Base-by-base conservation (phyloP, 192 early-diverging fungal species). In the Neocallimastix lanati region DNA sequence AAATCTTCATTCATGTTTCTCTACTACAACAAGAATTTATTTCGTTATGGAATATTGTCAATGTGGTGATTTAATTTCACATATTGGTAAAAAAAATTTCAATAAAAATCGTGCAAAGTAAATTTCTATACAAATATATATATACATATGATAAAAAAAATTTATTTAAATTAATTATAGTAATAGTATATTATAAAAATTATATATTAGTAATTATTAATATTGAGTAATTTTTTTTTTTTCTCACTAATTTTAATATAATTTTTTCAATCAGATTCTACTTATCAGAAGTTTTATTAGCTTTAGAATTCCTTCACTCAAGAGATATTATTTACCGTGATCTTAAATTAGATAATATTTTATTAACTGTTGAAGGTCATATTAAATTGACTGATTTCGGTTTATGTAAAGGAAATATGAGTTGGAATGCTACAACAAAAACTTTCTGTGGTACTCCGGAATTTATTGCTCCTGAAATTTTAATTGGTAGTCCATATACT, bases 321-420 rank as follows among this genome's bases (percentile, higher is more conserved):
- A 88, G 93, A 78, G 93, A 94, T 80, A 94, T 98, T 79, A 88
- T 98, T 78, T 98, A 99, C 83, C 92, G 88, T 36, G 80, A 80
- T 80, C 76, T 80, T 33, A 80, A 80, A 28, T 78, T 98, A 40
- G 96, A 98, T 84, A 99, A 98, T 81, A 98, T 99, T 77, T 83
- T 98, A 81, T 85, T 98, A 37, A 92, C 94, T 16, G 82, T 91
- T 79, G 92, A 98, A 79, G 98, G 98, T 16, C 96, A 99, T 80
- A 93, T 99, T 84, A 98, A 98, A 86, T 92, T 99, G 76, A 95
- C 96, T n/a, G 98, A 99, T 87, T 99, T 96, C 83, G 98, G 98
- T 35, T 87, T 98, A 76, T 99, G 97, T 86, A 99, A 99, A 88
- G 96, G 90, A 78, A 93, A 94, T 82, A 98, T 98, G 94, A 87